Evolutionary conservation across 768 basidiomycete species (phyloP).

Genomic region (Mrakia frigida): DNA sequence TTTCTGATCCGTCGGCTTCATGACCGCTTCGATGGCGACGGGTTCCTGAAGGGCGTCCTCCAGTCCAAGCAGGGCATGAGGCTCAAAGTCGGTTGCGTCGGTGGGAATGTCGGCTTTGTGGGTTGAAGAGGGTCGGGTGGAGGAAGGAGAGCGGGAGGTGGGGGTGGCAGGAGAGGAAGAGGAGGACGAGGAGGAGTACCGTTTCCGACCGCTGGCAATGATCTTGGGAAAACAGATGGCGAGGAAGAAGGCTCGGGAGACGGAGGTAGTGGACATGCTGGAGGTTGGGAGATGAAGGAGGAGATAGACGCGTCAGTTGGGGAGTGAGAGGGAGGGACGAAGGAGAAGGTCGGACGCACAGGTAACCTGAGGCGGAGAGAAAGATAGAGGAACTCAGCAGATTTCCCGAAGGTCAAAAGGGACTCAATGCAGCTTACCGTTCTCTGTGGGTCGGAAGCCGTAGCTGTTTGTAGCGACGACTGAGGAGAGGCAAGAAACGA

Average conservation of each 20-base stretch:
- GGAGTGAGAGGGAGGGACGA: neutral
- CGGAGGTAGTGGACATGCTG: conserved; percentile 36
- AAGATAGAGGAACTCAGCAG: neutral
- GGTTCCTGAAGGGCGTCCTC: conserved; percentile 14
- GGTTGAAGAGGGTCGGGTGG: neutral
- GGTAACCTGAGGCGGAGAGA: conserved; percentile 26
- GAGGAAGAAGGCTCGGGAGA: conserved; percentile 40
- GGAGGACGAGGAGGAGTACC: conserved; percentile 18
- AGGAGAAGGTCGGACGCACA: neutral
- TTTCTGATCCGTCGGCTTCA: conserved; percentile 33
- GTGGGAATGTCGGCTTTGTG: conserved; percentile 15
- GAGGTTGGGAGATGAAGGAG: neutral
- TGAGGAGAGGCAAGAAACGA: conserved; percentile 32
- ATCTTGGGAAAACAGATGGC: conserved; percentile 36
- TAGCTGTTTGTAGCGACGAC: conserved; percentile 41
- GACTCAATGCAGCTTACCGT: neutral
- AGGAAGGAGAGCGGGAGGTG: neutral
- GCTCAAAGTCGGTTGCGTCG: conserved; percentile 26
- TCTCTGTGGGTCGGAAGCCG: conserved; percentile 38
- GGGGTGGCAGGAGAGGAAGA: conserved; percentile 28
- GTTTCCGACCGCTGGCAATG: conserved; percentile 36
- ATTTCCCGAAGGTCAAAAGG: neutral
- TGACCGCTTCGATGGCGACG: conserved; percentile 2
- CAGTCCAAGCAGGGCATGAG: neutral
- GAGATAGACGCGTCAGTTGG: neutral